A percentile compares a stretch with the other conserved stretches of the same genome.
Conservation (phyloP, 257 asterid species). For the Marsdenia floribunda region DNA sequence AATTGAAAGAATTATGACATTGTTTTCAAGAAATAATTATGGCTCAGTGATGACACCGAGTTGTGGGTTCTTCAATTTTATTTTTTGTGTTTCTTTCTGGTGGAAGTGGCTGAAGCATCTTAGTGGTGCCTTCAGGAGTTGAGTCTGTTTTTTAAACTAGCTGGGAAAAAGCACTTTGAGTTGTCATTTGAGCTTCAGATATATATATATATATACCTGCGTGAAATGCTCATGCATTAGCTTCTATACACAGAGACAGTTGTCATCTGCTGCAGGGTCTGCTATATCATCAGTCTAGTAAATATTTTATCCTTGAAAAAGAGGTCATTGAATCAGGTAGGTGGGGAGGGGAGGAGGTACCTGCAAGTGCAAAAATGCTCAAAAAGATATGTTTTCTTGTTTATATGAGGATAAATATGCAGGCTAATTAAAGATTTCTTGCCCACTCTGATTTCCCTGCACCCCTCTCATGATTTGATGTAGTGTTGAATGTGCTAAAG, state of each 20-base stretch:
- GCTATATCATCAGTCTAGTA: no score
- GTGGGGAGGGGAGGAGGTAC: slow-evolving; percentile 7
- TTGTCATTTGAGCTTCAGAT: no score
- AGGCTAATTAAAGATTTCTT: neutral
- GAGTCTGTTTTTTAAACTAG: neutral
- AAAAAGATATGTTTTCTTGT: slow-evolving; percentile 5
- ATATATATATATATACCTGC: no score
- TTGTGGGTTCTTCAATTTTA: neutral
- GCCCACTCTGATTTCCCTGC: slow-evolving; percentile 10
- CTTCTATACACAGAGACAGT: no score
- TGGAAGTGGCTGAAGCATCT: no score
- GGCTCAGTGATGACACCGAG: neutral
- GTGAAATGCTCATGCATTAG: no score
- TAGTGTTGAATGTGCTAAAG: slow-evolving; percentile 4
- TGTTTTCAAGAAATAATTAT: neutral
- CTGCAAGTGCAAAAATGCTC: slow-evolving; percentile 5
- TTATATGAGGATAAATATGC: neutral
- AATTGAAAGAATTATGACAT: neutral
- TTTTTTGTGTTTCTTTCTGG: no score
- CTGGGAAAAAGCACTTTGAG: neutral
- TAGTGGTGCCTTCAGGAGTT: slow-evolving; percentile 7
- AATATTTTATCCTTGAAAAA: no score
- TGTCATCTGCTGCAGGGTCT: no score
- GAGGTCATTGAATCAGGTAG: no score
- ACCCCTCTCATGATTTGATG: slow-evolving; percentile 17